phyloP scores from a whole-genome alignment of 2,329 filamentous ascomycete genomes.

The Byssoonygena ceratinophila region DNA sequence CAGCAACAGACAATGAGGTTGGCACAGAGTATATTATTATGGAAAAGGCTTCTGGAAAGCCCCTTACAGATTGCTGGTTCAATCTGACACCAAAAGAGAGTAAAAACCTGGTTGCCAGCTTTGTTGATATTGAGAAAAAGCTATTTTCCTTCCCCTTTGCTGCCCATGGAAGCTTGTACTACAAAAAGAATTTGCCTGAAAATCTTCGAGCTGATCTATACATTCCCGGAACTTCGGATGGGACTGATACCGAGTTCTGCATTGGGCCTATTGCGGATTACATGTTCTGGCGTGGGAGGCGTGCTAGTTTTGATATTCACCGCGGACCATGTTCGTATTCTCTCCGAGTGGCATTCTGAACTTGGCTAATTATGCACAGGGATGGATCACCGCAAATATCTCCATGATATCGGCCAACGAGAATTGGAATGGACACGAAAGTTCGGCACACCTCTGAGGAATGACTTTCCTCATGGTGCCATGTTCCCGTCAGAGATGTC shows the following conservation, averaged over 20 bases:
- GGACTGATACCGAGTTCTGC: too few relatives aligned
- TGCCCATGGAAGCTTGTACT: slow-evolving; percentile 13
- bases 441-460: slow-evolving; percentile 9
- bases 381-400: slow-evolving; percentile 5
- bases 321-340: slow-evolving; percentile 5
- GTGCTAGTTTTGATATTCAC: slow-evolving; percentile 11
- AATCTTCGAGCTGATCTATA: slow-evolving; percentile 18
- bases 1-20: slow-evolving; percentile 19
- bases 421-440: slow-evolving; percentile 13
- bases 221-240: slow-evolving; percentile 12
- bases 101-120: slow-evolving; percentile 16
- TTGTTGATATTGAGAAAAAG: slow-evolving; percentile 13
- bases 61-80: slow-evolving; percentile 19
- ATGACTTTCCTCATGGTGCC: slow-evolving; percentile 9
- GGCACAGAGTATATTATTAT: slow-evolving; percentile 24
- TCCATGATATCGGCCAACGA: slow-evolving; percentile 8
- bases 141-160: slow-evolving; percentile 11
- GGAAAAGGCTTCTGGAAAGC: slow-evolving; percentile 19
- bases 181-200: slow-evolving; percentile 8
- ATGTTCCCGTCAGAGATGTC: slow-evolving; percentile 5
- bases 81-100: slow-evolving; percentile 17
- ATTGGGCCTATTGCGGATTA: too few relatives aligned
- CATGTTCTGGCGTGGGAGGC: too few relatives aligned
- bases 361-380: not conserved
- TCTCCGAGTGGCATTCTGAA: too few relatives aligned